A percentile compares a stretch with the other conserved stretches of the same genome.
Evolutionary conservation across 2,329 filamentous ascomycete species (phyloP).

Genomic region (Arthrobotrys musiformis): DNA sequence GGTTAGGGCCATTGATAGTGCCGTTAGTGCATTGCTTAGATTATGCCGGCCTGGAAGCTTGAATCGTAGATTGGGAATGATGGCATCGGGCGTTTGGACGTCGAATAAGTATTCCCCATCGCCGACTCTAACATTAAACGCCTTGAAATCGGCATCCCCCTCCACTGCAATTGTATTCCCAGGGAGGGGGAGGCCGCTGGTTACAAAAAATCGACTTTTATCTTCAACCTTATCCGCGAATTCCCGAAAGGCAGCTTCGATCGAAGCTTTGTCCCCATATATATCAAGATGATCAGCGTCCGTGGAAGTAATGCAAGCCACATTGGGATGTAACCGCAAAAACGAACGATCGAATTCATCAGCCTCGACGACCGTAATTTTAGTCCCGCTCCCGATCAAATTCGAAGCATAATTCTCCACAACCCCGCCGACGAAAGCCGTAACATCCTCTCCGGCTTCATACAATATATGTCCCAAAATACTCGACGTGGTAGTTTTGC

Average conservation of each 20-base stretch:
- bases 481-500: slow-evolving; percentile 5
- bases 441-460: not conserved
- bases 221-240: not conserved
- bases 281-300: slow-evolving; percentile 15
- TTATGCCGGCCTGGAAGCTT: not conserved
- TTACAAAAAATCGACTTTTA: not conserved
- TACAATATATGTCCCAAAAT: slow-evolving; percentile 16
- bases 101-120: not conserved
- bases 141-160: not conserved
- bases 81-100: not conserved
- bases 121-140: not conserved
- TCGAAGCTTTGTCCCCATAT: not conserved
- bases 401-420: slow-evolving; percentile 17
- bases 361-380: slow-evolving; percentile 1
- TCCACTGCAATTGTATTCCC: not conserved
- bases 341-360: slow-evolving; percentile 13
- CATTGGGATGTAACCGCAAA: not conserved
- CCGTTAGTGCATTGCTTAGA: not conserved
- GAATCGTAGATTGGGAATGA: not conserved
- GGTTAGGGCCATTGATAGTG: not conserved
- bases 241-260: not conserved
- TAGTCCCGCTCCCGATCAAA: slow-evolving; percentile 3
- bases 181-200: not conserved
- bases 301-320: slow-evolving; percentile 1
- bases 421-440: slow-evolving; percentile 3